Conservation (phyloP, 371 early-diverging fungal species). For the Chytridiales sp. region DNA sequence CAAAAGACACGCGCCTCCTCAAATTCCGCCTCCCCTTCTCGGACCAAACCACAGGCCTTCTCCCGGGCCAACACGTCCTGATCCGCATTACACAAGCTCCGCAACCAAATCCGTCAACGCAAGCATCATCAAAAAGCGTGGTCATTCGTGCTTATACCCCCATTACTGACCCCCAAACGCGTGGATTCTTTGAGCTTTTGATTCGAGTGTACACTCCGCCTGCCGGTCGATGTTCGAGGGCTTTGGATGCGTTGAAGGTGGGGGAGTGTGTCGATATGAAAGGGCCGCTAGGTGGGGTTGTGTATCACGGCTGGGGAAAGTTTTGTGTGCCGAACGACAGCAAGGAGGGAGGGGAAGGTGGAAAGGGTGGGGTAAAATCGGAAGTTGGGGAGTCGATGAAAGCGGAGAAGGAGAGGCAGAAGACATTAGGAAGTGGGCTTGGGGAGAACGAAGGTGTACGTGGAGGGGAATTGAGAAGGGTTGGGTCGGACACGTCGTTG, state of each 20-base stretch:
- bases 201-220: slow-evolving; percentile 26
- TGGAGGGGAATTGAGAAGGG: neutral
- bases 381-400: too few species aligned
- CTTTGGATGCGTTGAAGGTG: slow-evolving; percentile 11
- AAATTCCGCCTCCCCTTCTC: slow-evolving; percentile 3
- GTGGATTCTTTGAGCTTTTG: slow-evolving; percentile 23
- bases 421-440: neutral
- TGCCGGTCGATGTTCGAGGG: slow-evolving; percentile 14
- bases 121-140: slow-evolving; percentile 38
- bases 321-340: too few species aligned
- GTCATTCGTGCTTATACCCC: slow-evolving; percentile 66
- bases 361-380: too few species aligned
- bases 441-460: neutral
- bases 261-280: slow-evolving; percentile 20
- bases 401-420: too few species aligned
- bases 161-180: slow-evolving; percentile 13
- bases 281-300: slow-evolving; percentile 43
- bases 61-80: slow-evolving; percentile 10
- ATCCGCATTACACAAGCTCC: too few species aligned
- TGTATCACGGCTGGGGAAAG: slow-evolving; percentile 27
- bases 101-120: slow-evolving; percentile 42
- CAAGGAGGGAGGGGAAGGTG: too few species aligned
- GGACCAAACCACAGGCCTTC: slow-evolving; percentile 4
- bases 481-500: neutral
- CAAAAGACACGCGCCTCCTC: slow-evolving; percentile 5